Conservation (phyloP, 805 yeast species). For the Teunomyces pallodes region DNA sequence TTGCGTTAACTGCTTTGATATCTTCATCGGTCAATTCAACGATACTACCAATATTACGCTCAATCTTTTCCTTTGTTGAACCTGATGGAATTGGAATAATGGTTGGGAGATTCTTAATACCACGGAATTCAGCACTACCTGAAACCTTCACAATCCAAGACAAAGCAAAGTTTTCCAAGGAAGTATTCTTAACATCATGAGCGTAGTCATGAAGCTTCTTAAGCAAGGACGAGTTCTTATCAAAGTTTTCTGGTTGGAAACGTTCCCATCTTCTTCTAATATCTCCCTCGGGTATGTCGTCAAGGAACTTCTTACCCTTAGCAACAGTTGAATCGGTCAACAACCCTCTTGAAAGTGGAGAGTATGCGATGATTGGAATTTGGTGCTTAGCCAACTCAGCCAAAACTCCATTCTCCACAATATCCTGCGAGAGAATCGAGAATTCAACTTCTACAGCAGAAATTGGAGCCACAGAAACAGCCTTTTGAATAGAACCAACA, state of each 20-base stretch:
- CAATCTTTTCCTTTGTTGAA: constrained; percentile 55
- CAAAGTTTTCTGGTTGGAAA: constrained; percentile 56
- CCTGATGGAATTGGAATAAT: constrained; percentile 83
- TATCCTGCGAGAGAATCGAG: constrained; percentile 66
- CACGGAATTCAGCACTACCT: constrained; percentile 53
- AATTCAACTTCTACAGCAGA: constrained; percentile 76
- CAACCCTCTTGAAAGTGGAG: constrained; percentile 80
- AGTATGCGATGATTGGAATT: constrained; percentile 73
- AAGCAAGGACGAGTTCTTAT: constrained; percentile 51
- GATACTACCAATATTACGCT: constrained; percentile 52
- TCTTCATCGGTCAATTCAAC: constrained; percentile 55
- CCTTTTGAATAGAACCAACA: constrained; percentile 58
- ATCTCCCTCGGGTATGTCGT: constrained; percentile 57
- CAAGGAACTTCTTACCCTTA: constrained; percentile 24
- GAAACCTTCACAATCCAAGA: constrained; percentile 58
- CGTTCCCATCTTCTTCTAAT: constrained; percentile 50
- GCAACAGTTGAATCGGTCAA: constrained; percentile 61
- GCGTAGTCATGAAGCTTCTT: constrained; percentile 51
- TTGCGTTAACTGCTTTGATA: constrained; percentile 48
- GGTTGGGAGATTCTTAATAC: constrained; percentile 43
- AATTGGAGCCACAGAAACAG: constrained; percentile 55
- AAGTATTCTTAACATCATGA: constrained; percentile 41
- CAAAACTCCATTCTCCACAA: constrained; percentile 60
- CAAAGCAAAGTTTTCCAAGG: constrained; percentile 54
- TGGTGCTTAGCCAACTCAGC: constrained; percentile 53